Evolutionary conservation across 805 yeast species (phyloP).

Genomic region (Metschnikowia koreensis): DNA sequence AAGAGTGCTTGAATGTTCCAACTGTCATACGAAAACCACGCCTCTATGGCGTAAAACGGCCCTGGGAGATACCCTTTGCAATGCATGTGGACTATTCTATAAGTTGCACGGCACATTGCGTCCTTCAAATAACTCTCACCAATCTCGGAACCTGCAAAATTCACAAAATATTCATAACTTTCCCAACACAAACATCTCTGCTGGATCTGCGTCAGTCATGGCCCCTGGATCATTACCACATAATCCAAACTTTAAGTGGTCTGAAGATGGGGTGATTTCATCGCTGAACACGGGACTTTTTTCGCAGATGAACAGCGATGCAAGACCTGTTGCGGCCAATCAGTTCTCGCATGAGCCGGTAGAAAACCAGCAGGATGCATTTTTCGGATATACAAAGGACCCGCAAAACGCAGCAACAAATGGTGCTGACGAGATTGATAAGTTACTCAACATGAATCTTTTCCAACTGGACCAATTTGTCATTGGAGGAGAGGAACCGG

Average conservation of each 20-base stretch:
- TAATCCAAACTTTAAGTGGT: conserved; percentile 6
- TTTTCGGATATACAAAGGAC: conserved; percentile 7
- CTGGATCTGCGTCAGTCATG: too few species aligned
- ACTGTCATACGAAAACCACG: conserved; percentile 44
- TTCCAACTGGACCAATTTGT: conserved; percentile 35
- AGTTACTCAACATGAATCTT: conserved; percentile 37
- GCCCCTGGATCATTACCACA: not conserved
- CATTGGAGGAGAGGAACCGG: conserved; percentile 20
- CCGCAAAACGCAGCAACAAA: conserved; percentile 10
- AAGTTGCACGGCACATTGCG: conserved; percentile 46
- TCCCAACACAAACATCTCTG: not conserved
- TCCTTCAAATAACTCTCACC: conserved; percentile 29
- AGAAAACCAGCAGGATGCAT: conserved; percentile 1
- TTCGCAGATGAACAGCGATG: conserved; percentile 2
- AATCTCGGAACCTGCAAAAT: not conserved
- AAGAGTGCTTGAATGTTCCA: conserved; percentile 36
- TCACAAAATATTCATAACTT: not conserved
- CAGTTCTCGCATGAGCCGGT: not conserved
- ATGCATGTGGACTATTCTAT: conserved; percentile 46
- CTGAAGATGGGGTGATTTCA: conserved; percentile 12
- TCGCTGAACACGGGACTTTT: conserved; percentile 13
- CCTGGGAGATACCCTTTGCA: conserved; percentile 43
- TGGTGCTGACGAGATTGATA: conserved; percentile 39
- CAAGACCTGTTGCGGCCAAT: too few species aligned
- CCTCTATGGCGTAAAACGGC: conserved; percentile 45